Evolutionary conservation across 352 stramenopile species (phyloP), one percentile per base, ranked within the genome.

Genomic region (Globisporangium lucens): DNA sequence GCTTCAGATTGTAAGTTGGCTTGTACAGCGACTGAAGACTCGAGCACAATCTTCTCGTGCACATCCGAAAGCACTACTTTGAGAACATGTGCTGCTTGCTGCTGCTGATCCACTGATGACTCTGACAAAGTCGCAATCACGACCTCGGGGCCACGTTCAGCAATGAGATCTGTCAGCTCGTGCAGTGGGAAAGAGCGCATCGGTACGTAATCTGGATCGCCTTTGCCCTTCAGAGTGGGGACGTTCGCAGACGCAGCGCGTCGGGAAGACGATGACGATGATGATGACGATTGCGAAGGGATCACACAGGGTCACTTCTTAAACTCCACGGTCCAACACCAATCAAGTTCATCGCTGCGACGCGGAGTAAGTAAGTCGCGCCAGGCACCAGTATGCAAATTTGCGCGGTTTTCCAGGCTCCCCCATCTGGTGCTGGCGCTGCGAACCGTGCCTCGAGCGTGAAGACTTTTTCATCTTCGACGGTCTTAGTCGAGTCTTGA

Each of bases 321-420:
- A 68, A 55, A 47, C 79, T 93, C 80, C 85, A 93, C 9, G 65
- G 15, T 2, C 83, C 75, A n/a, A 70, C 65, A 29, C 85, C 82
- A 35, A 93, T 68, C n/a, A 56, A 58, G 67, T 93, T 93, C 52
- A 88, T 81, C 3, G 83, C 87, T 0, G 85, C 83, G 41, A 92
- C 73, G 9, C 82, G 83, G 61, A 95, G 75, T 4, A 73, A 73
- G 58, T 91, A 89, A 2, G 35, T 66, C 8, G 67, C 56, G 1
- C 68, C 71, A 43, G 82, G 73, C 38, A 89, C 68, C 10, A 92
- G 64, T 15, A 80, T 77, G 38, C 83, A 93, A 20, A 92, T 63
- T 6, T 60, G 64, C 0, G 73, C 71, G 6, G 60, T 75, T 20
- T 78, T 49, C 80, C 76, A 89, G 2, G 64, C 56, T 4, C 64